phyloP scores from a whole-genome alignment of 176 grass and related monocot species.

The Carex cristatella region DNA sequence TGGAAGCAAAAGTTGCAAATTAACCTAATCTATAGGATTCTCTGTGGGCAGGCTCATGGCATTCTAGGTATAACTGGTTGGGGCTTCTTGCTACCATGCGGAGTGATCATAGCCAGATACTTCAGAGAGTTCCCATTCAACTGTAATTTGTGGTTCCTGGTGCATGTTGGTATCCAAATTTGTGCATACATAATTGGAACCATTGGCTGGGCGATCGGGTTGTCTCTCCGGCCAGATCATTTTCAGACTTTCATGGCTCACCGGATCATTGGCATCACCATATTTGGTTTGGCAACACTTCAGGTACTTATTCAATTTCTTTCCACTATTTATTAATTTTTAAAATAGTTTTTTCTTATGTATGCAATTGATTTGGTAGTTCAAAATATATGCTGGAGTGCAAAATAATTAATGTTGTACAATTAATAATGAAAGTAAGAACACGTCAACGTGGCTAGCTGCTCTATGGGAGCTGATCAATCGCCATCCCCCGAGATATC shows the following conservation, averaged over 20 bases:
- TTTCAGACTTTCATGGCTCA: neutral
- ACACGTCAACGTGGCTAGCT: too few relatives aligned
- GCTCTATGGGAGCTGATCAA: too few relatives aligned
- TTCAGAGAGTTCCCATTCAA: neutral
- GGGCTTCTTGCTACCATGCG: conserved; percentile 4
- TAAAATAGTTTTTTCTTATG: neutral
- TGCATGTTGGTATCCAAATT: neutral
- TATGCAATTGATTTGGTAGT: neutral
- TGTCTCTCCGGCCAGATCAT: neutral
- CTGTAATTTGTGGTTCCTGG: neutral
- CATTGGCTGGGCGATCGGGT: neutral
- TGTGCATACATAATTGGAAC: neutral
- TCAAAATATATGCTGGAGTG: neutral
- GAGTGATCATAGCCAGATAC: neutral
- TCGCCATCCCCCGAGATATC: too few relatives aligned
- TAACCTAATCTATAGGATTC: neutral
- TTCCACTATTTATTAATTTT: neutral
- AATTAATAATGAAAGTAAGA: too few relatives aligned
- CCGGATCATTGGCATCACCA: neutral
- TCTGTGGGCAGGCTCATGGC: conserved; percentile 1
- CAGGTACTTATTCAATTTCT: neutral
- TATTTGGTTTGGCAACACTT: conserved; percentile 14
- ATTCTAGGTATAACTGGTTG: neutral
- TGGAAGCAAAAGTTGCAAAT: neutral
- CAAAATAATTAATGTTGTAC: too few relatives aligned